These are phyloP conservation scores for Beauveria sp. DNA, from an alignment of 2,329 filamentous ascomycete genomes.

Conservation along the genomic window DNA sequence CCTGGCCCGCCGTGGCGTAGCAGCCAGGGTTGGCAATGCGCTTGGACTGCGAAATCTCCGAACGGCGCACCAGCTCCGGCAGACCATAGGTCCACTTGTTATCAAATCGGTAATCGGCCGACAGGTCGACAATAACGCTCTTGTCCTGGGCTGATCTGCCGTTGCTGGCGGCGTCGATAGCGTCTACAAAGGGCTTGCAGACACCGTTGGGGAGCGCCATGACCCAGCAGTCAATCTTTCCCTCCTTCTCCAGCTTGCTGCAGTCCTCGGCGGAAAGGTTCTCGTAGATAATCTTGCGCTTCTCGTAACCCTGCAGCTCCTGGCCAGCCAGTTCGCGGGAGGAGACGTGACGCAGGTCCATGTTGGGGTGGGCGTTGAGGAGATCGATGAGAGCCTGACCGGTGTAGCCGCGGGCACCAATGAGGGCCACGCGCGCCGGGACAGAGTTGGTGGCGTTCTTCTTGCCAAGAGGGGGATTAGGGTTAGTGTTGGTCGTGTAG, in stretches of 20 bases:
- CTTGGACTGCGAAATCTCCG: constrained; percentile 69
- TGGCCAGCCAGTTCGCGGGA: constrained; percentile 87
- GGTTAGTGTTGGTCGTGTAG: constrained; percentile 30
- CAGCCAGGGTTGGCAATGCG: constrained; percentile 92
- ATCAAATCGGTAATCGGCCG: constrained; percentile 91
- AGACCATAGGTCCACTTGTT: constrained; percentile 81
- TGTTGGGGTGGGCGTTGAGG: constrained; percentile 77
- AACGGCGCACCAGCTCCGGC: constrained; percentile 73
- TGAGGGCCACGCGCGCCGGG: constrained; percentile 75
- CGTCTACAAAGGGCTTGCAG: constrained; percentile 89
- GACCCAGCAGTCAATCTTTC: constrained; percentile 91
- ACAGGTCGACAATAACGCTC: constrained; percentile 84
- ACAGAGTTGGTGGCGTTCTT: constrained; percentile 79
- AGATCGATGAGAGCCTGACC: constrained; percentile 85
- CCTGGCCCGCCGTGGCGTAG: constrained; percentile 88
- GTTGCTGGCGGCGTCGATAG: constrained; percentile 47
- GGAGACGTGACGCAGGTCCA: constrained; percentile 87
- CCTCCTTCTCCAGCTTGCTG: constrained; percentile 71
- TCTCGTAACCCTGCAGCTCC: constrained; percentile 81
- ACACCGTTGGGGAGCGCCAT: constrained; percentile 96
- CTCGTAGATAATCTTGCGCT: constrained; percentile 87
- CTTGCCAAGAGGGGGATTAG: constrained; percentile 81
- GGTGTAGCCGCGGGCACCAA: constrained; percentile 89
- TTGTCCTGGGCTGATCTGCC: constrained; percentile 31
- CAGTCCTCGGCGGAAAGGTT: constrained; percentile 84